phyloP scores from a whole-genome alignment of 1,284 basidiomycete species.

The Cryptococcus sp. region DNA sequence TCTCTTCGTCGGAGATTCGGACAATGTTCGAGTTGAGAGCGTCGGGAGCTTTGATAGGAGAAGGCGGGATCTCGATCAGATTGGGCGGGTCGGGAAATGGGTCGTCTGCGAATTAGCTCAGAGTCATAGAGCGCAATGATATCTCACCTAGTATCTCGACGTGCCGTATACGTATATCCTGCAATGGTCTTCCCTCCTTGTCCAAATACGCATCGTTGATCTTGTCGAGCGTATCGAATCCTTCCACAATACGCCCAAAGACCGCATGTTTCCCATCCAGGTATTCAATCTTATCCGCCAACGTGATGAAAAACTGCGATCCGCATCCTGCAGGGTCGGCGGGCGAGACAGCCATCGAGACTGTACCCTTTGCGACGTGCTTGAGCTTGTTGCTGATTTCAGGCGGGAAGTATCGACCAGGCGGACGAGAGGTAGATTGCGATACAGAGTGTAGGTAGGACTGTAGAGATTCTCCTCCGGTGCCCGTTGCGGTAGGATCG shows the following conservation, averaged over 20 bases:
- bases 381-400: slow-evolving; percentile 67
- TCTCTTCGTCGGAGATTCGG: slow-evolving; percentile 87
- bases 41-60: slow-evolving; percentile 74
- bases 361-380: slow-evolving; percentile 78
- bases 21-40: slow-evolving; percentile 50
- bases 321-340: slow-evolving; percentile 73
- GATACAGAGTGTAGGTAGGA: slow-evolving; percentile 58
- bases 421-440: slow-evolving; percentile 34
- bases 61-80: slow-evolving; percentile 64
- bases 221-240: slow-evolving; percentile 84
- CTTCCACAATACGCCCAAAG: slow-evolving; percentile 93
- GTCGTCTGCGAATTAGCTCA: slow-evolving; percentile 61
- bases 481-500: slow-evolving; percentile 91
- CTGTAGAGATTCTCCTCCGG: slow-evolving; percentile 80
- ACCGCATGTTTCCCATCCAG: slow-evolving; percentile 93
- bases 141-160: slow-evolving; percentile 78
- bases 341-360: slow-evolving; percentile 88
- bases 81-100: slow-evolving; percentile 84
- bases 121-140: background rate
- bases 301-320: slow-evolving; percentile 93
- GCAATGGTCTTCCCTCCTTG: slow-evolving; percentile 79
- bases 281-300: slow-evolving; percentile 85
- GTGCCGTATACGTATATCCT: slow-evolving; percentile 89
- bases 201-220: slow-evolving; percentile 88
- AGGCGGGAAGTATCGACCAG: slow-evolving; percentile 80